Base-by-base conservation (phyloP, 1,139 yeast species). In the Debaryomyces robertsiae region DNA sequence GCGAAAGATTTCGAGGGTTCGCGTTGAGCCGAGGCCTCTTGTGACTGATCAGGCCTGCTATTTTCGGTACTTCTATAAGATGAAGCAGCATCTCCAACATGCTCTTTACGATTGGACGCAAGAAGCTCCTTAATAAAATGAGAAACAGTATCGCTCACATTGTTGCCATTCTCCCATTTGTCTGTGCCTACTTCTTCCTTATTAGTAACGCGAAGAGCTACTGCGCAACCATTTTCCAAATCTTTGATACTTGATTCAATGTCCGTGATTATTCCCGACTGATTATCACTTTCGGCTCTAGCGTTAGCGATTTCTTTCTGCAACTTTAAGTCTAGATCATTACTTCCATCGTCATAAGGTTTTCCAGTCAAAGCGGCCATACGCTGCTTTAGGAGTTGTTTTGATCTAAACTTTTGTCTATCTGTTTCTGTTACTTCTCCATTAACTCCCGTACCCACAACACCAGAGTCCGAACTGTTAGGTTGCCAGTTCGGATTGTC, bases 361-460 rank as follows among this genome's bases (percentile, higher is more conserved):
- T 81, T 81, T 1, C 97, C 98, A 0, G 97, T 90, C 50, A 93
- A 72, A 6, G 93, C 88, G 15, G 96, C 95, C 95, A 91, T 89
- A 49, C 95, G 75, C 32, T 91, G 85, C 49, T 82, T 83, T 49
- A 91, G 70, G 43, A 82, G 65, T 37, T 93, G 93, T 55, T 86
- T 84, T 32, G 88, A 82, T 52, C 79, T 83, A 37, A 90, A 93
- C 54, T 85, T 85, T 44, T 85, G 76, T 45, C 86, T 76, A 57
- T 91, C 97, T 11, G 79, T 66, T 27, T 88, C 96, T 3, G 96
- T 88, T 7, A 89, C 76, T 47, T 81, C 80, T 11, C 96, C 97
- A 54, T 84, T 80, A 27, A 90, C 84, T 1, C 96, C 97, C 10
- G 94, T 80, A 2, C 96, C 97, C 17, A 74, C 71, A 38, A 89